Evolutionary conservation across 106 monocot genomes (phyloP).

Genomic region (Chionographis japonica): DNA sequence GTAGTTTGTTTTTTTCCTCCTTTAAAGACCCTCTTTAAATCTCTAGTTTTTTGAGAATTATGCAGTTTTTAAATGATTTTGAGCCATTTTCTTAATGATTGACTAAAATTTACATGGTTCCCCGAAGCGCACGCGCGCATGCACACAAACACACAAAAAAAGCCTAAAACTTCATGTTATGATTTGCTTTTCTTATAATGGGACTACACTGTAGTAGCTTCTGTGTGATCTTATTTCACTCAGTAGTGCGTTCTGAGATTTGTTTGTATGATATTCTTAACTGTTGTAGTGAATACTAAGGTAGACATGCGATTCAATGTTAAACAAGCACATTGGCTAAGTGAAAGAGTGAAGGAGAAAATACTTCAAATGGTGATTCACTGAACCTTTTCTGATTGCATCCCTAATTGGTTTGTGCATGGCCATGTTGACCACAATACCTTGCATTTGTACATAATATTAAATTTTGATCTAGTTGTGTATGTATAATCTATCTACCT

Average conservation of each 20-base stretch:
- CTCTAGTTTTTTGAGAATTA: too few relatives aligned
- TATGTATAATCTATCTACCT: not conserved
- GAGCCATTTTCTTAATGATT: too few relatives aligned
- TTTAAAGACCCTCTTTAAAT: too few relatives aligned
- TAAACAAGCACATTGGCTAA: conserved; percentile 77
- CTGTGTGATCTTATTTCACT: not conserved
- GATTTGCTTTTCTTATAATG: not conserved
- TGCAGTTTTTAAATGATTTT: too few relatives aligned
- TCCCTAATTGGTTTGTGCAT: not conserved
- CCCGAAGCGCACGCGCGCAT: too few relatives aligned
- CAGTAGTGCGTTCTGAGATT: not conserved
- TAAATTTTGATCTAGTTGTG: not conserved
- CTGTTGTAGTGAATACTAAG: conserved; percentile 90
- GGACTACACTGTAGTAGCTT: not conserved
- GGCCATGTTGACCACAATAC: not conserved
- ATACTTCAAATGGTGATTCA: conserved; percentile 80
- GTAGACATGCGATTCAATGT: conserved; percentile 99
- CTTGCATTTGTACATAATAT: not conserved
- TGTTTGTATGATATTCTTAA: conserved; percentile 1
- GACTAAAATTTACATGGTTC: too few relatives aligned
- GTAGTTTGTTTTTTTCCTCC: too few relatives aligned
- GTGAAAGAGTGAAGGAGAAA: conserved; percentile 75
- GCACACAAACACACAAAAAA: too few relatives aligned
- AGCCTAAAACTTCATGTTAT: not conserved
- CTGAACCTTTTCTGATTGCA: not conserved